Conservation (phyloP, 2,329 filamentous ascomycete genomes). For the Colletotrichum filicis region DNA sequence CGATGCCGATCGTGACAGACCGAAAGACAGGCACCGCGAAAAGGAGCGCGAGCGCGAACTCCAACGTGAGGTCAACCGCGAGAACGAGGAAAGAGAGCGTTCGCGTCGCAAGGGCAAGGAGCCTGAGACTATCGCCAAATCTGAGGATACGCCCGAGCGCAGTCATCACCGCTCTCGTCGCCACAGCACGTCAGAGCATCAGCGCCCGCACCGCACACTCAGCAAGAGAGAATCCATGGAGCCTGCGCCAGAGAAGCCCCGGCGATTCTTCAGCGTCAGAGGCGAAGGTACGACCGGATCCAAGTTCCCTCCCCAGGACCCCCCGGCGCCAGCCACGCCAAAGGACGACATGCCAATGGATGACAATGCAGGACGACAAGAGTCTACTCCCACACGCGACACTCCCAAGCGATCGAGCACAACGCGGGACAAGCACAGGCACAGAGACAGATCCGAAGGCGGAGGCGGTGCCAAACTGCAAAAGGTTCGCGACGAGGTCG, state of each 20-base stretch:
- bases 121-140: slow-evolving; percentile 35
- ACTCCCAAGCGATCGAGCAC: slow-evolving; percentile 46
- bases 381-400: slow-evolving; percentile 41
- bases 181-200: slow-evolving; percentile 52
- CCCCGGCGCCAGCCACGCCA: slow-evolving; percentile 27
- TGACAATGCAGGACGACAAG: slow-evolving; percentile 38
- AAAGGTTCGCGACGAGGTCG: slow-evolving; percentile 40
- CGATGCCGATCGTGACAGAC: not conserved
- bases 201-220: slow-evolving; percentile 38
- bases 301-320: slow-evolving; percentile 35
- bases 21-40: slow-evolving; percentile 15
- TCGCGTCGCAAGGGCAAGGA: slow-evolving; percentile 48
- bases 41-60: slow-evolving; percentile 42
- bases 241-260: slow-evolving; percentile 39
- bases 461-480: slow-evolving; percentile 38
- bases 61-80: not conserved
- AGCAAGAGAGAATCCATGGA: slow-evolving; percentile 43
- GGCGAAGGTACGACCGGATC: slow-evolving; percentile 47
- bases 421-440: slow-evolving; percentile 42
- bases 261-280: slow-evolving; percentile 56
- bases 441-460: slow-evolving; percentile 43
- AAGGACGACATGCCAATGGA: slow-evolving; percentile 36
- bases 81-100: slow-evolving; percentile 25
- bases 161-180: slow-evolving; percentile 54
- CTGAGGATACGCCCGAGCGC: slow-evolving; percentile 34